phyloP scores from a whole-genome alignment of 305 asterid genomes.

The Fraxinus velutina region DNA sequence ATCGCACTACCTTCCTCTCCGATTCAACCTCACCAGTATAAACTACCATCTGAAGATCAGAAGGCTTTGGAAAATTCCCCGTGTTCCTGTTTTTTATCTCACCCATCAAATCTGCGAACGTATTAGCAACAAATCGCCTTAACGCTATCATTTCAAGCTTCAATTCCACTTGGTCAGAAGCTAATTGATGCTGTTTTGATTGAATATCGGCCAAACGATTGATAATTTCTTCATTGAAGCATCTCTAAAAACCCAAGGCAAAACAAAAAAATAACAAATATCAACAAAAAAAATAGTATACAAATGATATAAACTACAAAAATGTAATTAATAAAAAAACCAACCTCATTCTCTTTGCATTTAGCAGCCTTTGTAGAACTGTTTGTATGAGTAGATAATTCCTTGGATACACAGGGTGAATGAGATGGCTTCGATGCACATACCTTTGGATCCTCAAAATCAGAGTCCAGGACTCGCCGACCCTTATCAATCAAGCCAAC shows the following conservation, averaged over 20 bases:
- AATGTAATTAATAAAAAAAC: not conserved
- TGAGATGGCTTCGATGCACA: not conserved
- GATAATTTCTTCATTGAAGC: not conserved
- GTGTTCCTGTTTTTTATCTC: not conserved
- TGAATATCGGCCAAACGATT: not conserved
- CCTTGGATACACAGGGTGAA: not conserved
- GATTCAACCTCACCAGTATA: not conserved
- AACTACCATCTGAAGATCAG: not conserved
- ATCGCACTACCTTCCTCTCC: not conserved
- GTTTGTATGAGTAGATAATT: not conserved
- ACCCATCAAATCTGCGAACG: not conserved
- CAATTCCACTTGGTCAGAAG: not conserved
- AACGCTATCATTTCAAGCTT: not conserved
- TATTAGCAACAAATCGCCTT: not conserved
- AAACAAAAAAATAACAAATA: not conserved
- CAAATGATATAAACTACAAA: not conserved
- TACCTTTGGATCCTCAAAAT: not conserved
- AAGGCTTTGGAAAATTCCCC: not conserved
- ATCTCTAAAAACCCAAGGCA: not conserved
- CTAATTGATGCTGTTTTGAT: not conserved
- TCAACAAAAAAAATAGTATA: not conserved
- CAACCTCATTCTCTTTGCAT: not conserved
- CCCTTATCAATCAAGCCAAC: not conserved
- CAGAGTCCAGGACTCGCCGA: not conserved
- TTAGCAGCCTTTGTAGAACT: not conserved